Base-by-base conservation (phyloP, 768 basidiomycete species). In the Rhodotorula kratochvilovae region DNA sequence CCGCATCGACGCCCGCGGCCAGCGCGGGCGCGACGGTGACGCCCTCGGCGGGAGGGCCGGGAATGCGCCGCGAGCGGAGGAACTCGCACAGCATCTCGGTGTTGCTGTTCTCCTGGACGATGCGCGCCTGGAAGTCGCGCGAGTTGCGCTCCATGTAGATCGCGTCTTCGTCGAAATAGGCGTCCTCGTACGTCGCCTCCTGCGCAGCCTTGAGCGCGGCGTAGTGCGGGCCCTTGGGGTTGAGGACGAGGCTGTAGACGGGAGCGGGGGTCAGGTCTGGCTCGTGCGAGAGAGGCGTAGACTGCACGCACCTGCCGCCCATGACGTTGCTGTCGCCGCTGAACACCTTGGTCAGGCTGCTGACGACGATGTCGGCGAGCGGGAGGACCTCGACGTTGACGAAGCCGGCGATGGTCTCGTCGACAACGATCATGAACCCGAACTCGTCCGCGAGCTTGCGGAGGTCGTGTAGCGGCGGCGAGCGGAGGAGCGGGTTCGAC, bases 131-230 rank as follows among this genome's bases (percentile, higher is more conserved):
- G 83, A 95, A 97, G 81, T 96, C 88, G 61, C 95, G 90, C 27
- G 95, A 98, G 81, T 99, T 99, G 75, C 94, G 90, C 79, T 99
- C 95, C 90, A 99, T 90, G 84, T 88, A 95, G 66, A 97, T 87
- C 53, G 91, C 92, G 78, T 99, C 95, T 79, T 93, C 90, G 77
- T 86, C 84, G 75, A 89, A 97, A 82, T 91, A 97, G 33, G 83
- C 82, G 78, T 99, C 94, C 79, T 95, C 91, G 80, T 87, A 97
- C 12, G 79, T 82, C 15, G 82, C 74, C 15, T 81, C 77, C 76
- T 92, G 82, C 58, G 86, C 81, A 0, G 81, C 77, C 77, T 90
- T 91, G 58, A 99, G 85, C 1, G 81, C 70, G 0, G 81, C 61
- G 79, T 95, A 94, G 77, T 90, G 85, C 7, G 84, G 85, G 13